These are phyloP conservation scores for Boletus bicolor DNA, from an alignment of 768 basidiomycete species.

Conservation along the genomic window DNA sequence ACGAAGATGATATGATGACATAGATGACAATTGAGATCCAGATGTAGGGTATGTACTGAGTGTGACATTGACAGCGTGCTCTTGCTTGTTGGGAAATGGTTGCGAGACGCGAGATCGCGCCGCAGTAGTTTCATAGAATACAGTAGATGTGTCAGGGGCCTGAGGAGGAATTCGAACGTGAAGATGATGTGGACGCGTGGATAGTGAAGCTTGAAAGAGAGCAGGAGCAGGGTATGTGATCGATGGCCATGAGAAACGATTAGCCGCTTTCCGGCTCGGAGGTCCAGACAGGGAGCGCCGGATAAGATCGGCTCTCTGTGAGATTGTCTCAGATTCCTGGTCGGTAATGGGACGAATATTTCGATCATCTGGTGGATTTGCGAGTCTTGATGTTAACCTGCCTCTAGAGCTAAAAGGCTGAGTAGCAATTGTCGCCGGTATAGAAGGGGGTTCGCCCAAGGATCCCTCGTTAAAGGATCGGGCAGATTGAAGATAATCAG, in stretches of 20 bases:
- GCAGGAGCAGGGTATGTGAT: conserved; percentile 44
- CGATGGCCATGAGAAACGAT: conserved; percentile 41
- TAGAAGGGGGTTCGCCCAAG: conserved; percentile 10
- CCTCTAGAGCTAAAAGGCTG: conserved; percentile 23
- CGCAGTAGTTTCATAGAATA: conserved; percentile 62
- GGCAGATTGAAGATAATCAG: conserved; percentile 69
- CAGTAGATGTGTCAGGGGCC: conserved; percentile 48
- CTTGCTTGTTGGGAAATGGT: conserved; percentile 15
- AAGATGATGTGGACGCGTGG: conserved; percentile 31
- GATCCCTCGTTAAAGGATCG: conserved; percentile 60
- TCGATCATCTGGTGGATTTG: conserved; percentile 6
- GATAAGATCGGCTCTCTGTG: conserved; percentile 38
- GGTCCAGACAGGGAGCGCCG: conserved; percentile 46
- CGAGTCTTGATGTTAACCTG: conserved; percentile 21
- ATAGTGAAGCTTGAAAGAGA: conserved; percentile 44
- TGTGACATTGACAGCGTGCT: conserved; percentile 23
- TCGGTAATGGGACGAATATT: background rate
- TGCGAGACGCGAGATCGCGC: conserved; percentile 31
- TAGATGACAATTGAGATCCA: conserved; percentile 36
- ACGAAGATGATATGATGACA: conserved; percentile 30
- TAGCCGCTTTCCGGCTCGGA: conserved; percentile 33
- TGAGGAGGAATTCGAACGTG: conserved; percentile 31
- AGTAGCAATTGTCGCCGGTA: conserved; percentile 6
- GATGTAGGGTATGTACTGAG: conserved; percentile 28
- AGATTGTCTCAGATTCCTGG: conserved; percentile 14